Conservation (phyloP, 371 early-diverging fungal species). For the Syncephalis plumigaleata region DNA sequence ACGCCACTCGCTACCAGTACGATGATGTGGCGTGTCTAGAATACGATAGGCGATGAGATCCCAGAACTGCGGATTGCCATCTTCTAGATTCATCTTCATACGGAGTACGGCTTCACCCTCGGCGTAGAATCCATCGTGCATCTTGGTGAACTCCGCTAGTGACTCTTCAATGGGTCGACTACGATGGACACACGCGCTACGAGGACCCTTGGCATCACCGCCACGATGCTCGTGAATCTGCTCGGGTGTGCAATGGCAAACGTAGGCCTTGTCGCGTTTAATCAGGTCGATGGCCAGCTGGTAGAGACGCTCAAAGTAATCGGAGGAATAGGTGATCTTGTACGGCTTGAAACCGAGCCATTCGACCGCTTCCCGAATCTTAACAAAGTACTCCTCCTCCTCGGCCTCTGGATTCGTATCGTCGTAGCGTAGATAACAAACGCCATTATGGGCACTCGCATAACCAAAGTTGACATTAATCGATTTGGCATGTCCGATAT, state of each 20-base stretch:
- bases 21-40: conserved; percentile 78
- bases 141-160: conserved; percentile 84
- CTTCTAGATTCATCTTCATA: conserved; percentile 97
- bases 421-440: conserved; percentile 94
- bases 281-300: conserved; percentile 86
- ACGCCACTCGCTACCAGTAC: conserved; percentile 88
- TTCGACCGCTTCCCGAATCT: conserved; percentile 88
- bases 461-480: conserved; percentile 99
- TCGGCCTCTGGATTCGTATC: conserved; percentile 99
- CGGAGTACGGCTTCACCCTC: conserved; percentile 90
- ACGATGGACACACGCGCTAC: conserved; percentile 84
- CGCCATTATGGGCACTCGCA: conserved; percentile 83
- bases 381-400: conserved; percentile 86
- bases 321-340: conserved; percentile 91
- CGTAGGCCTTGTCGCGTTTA: conserved; percentile 87
- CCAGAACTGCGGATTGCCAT: conserved; percentile 98
- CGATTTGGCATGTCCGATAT: conserved; percentile 99
- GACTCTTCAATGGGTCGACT: conserved; percentile 89
- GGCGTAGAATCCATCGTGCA: conserved; percentile 93
- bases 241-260: conserved; percentile 93
- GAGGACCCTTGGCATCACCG: conserved; percentile 72
- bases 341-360: conserved; percentile 98
- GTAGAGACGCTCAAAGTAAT: conserved; percentile 91
- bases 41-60: conserved; percentile 98
- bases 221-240: conserved; percentile 88